Percentiles rank a stretch among this genome's conserved stretches.
These are phyloP conservation scores for Taphrina communis DNA, from an alignment of 1,139 yeast genomes.

Conservation along the genomic window DNA sequence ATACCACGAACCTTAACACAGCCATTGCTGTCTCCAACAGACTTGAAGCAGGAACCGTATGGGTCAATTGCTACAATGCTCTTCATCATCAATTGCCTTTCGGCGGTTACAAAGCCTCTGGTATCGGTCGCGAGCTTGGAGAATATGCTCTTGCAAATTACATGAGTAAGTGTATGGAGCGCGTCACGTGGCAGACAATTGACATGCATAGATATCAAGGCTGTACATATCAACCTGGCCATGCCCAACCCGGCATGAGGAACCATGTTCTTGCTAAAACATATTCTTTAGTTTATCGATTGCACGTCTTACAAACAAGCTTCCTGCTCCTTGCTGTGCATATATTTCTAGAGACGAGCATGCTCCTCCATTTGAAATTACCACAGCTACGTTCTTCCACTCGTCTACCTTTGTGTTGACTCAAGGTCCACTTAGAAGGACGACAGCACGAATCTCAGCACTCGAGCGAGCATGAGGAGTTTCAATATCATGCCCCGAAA, in stretches of 20 bases:
- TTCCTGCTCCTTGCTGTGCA: too few species aligned
- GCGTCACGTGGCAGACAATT: background rate
- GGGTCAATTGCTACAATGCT: conserved; percentile 83
- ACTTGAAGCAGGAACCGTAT: conserved; percentile 79
- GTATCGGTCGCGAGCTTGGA: conserved; percentile 94
- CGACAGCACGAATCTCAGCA: too few species aligned
- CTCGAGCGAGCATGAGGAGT: too few species aligned
- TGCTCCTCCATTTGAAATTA: too few species aligned
- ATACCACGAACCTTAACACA: conserved; percentile 66
- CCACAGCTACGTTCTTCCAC: too few species aligned
- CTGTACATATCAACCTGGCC: conserved; percentile 56
- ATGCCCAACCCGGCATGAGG: conserved; percentile 34
- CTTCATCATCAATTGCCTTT: conserved; percentile 78
- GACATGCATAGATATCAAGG: conserved; percentile 62
- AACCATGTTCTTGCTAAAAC: background rate
- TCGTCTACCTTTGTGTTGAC: too few species aligned
- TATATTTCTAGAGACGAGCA: too few species aligned
- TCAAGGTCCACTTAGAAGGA: too few species aligned
- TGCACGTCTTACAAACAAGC: background rate
- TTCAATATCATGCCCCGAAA: too few species aligned
- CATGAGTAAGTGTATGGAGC: conserved; percentile 52
- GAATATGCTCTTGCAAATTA: conserved; percentile 81
- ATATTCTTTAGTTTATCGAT: background rate
- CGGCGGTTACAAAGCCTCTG: conserved; percentile 87
- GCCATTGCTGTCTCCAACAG: conserved; percentile 69